Percentiles rank a stretch among this genome's conserved stretches.
phyloP scores from a whole-genome alignment of 83 land plant species.

The Larix sibirica region DNA sequence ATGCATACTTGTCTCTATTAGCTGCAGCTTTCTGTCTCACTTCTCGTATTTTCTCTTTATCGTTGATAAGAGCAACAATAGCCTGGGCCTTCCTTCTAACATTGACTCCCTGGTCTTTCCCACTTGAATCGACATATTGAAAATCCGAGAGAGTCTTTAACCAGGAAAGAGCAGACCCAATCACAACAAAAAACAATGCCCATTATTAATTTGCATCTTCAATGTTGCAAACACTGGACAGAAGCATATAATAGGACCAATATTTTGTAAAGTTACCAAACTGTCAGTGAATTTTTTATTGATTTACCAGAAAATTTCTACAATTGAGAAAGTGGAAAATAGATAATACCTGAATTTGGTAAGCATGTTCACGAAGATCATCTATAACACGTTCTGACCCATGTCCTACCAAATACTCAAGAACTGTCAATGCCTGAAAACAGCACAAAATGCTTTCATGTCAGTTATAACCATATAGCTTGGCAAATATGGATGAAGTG shows the following conservation, averaged over 20 bases:
- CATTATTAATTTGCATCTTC: background rate
- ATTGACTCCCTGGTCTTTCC: constrained; percentile 93
- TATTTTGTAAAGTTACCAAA: background rate
- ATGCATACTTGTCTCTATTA: constrained; percentile 88
- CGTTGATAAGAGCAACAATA: constrained; percentile 79
- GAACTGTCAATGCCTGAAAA: constrained; percentile 80
- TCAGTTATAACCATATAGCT: background rate
- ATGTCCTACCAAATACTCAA: constrained; percentile 86
- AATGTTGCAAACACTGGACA: background rate
- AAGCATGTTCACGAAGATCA: constrained; percentile 87
- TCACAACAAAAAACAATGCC: background rate
- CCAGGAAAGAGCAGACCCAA: background rate
- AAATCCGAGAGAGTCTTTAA: constrained; percentile 86
- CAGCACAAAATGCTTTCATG: background rate
- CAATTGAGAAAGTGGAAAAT: background rate
- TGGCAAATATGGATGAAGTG: background rate
- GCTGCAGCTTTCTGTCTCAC: constrained; percentile 82
- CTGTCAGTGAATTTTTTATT: constrained; percentile 20
- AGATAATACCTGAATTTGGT: constrained; percentile 64
- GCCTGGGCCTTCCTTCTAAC: constrained; percentile 92
- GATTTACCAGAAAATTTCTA: background rate
- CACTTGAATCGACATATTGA: constrained; percentile 90
- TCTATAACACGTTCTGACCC: constrained; percentile 97
- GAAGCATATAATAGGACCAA: background rate
- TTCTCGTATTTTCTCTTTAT: constrained; percentile 90